Evolutionary conservation across 2,329 filamentous ascomycete genomes (phyloP), one percentile per base, ranked within the genome.

Genomic region (Cryphonectria radicalis): DNA sequence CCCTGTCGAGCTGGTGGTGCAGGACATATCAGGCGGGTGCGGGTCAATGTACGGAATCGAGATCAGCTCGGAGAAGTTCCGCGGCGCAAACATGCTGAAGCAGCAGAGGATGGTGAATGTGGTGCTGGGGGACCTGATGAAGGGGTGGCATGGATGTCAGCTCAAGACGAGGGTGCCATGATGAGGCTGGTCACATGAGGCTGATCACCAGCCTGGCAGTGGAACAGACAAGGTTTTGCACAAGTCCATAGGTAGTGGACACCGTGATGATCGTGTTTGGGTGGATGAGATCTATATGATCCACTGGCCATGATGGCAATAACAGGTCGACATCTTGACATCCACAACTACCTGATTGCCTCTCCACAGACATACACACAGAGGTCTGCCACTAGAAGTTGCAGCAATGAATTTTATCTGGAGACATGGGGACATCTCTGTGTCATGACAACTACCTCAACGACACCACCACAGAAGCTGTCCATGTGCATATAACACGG

Each of bases 41-140:
- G 93, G 93, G 13, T 93, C 90, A 78, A 96, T 96, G 93, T 96
- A 96, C 82, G 91, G 90, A 70, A 91, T 97, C 75, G 91, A 95
- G 77, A 90, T 96, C 74, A 87, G 90, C 64, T 93, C 91, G 10
- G 85, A 89, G 63, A 87, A 85, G 76, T 97, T 97, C 81, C 85
- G 86, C 68, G 93, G 93, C 63, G 80, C 90, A 76, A 87, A 85
- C 66, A 90, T 95, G 79, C 87, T 97, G 73, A 93, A 93, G 85
- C 93, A 96, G 83, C 93, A 96, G 82, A 86, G 92, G 72, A 85
- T 95, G 82, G 93, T 97, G 66, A 95, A 95, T 78, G 84, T 88
- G 28, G 87, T 91, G 25, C 84, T 97, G 42, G 90, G 88, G 4
- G 92, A 95, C 67, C 85, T 93, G 80, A 90, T 96, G 77, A 93